Evolutionary conservation across 2,329 filamentous ascomycete genomes (phyloP), one percentile per base, ranked within the genome.

Genomic region (Escovopsis sp.): DNA sequence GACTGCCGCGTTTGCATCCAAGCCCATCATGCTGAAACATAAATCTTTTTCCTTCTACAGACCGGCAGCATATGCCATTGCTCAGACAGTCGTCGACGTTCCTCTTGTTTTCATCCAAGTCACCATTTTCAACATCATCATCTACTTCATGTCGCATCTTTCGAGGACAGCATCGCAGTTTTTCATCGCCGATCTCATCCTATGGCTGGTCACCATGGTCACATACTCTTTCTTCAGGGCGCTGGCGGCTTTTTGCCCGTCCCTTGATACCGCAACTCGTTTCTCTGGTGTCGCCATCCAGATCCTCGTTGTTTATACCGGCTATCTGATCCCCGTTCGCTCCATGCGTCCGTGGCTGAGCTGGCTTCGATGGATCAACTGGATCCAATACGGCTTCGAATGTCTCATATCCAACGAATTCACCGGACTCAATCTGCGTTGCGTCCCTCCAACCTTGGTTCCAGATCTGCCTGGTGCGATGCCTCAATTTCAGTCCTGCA

Each of bases 121-220:
- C 0, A 61, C 81, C 41, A 61, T 76, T 15, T 88, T 87, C 62
- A 82, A 82, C 46, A 38, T 84, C 33, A 71, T 79, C 14, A 66
- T 88, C 32, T 89, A 88, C 63, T 88, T 87, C 59, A 79, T 89
- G 79, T 74, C 79, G 0, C 76, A 81, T 39, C 66, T 89, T 2
- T 69, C 79, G 41, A 65, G 79, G 25, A 72, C 75, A 25, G 69
- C 81, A 0, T 78, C 75, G 35, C 70, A 79, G 20, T 83, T 81
- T 56, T 83, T 80, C 54, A 77, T 79, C 41, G 73, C 74, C 50
- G 70, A 74, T 45, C 57, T 81, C 1, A 75, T 82, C 46, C 69
- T 74, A 0, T 79, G 75, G 56, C 58, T 70, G 1, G 67, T 69
- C 11, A 77, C 70, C 0, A 66, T 81, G 45, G 62, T 64, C 14